Base-by-base conservation (phyloP, 2,329 filamentous ascomycete species). In the Ceratocystiopsis minuta region DNA sequence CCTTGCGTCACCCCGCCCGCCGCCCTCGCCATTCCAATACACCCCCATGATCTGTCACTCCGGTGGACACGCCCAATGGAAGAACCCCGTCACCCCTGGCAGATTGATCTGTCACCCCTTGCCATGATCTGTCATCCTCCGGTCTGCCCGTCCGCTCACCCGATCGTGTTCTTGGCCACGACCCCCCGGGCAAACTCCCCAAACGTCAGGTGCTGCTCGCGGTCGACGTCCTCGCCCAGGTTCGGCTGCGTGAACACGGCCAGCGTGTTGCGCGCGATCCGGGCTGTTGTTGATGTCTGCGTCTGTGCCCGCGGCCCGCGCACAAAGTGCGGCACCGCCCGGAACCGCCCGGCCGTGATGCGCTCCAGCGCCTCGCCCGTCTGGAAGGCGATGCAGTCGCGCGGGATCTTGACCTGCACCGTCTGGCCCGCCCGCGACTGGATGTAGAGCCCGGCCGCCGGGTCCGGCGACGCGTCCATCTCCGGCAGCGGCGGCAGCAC, bases 241-340 rank as follows among this genome's bases (percentile, higher is more conserved):
- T 95, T 94, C 18, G 90, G 90, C 68, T 98, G 90, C 45, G 88
- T 98, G 55, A 96, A 98, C 11, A 96, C 86, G 1, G 90, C 90
- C 50, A 98, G 61, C 11, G 90, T 98, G 61, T 96, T 96, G 45
- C 80, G 66, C 24, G 80, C 81, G 45, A 87, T 69, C 24, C 64
- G 62, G 2, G 63, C 65, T 14, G 32, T 15, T 14, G 18, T 12
- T 1, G 17, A 14, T 4, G 24, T 16, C 4, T 37, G 36, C 4
- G 34, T 7, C 6, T 14, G 69, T 1, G 71, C 65, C 49, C 72
- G 68, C 5, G 80, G 77, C 0, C 87, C 88, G 49, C 80, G 71
- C 10, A 98, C 90, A 58, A 93, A 96, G 64, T 98, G 90, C 50
- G 90, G 88, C 46, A 96, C 90, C 1, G 90, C 90, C 60, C 80